Conservation (phyloP, 140 eudicot species). For the Stevia rebaudiana region DNA sequence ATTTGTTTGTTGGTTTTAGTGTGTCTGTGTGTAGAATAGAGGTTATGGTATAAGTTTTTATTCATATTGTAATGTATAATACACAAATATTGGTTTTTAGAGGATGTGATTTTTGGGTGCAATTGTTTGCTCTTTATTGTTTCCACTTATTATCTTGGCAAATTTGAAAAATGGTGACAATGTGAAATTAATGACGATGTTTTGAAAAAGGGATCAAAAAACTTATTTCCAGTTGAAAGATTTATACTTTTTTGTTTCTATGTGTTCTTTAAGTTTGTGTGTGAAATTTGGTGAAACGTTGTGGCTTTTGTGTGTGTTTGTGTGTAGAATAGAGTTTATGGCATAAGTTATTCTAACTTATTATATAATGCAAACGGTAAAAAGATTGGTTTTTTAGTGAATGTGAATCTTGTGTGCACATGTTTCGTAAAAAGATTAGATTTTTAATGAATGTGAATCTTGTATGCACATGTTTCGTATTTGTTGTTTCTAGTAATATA, state of each 20-base stretch:
- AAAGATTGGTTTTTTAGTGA: neutral
- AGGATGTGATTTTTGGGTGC: constrained; percentile 50
- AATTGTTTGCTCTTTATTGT: constrained; percentile 4
- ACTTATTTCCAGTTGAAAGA: constrained; percentile 39
- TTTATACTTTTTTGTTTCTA: constrained; percentile 22
- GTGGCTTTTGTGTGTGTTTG: neutral
- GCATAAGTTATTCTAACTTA: no score
- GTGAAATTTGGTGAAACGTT: constrained; percentile 9
- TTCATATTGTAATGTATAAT: constrained; percentile 34
- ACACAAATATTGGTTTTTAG: constrained; percentile 33
- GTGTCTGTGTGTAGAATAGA: constrained; percentile 65
- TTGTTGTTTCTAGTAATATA: neutral
- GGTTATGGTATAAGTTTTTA: constrained; percentile 26
- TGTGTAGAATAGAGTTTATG: neutral
- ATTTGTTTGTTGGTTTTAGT: constrained; percentile 30
- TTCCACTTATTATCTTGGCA: neutral
- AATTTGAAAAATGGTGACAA: neutral
- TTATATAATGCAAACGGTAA: no score
- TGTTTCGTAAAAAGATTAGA: neutral
- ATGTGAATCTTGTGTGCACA: neutral
- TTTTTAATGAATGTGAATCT: neutral
- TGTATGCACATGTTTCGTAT: neutral
- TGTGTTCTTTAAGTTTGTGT: constrained; percentile 24
- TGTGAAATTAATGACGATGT: constrained; percentile 13
- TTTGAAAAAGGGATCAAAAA: constrained; percentile 25